Conservation (phyloP, 2,329 filamentous ascomycete species). For the Curvularia hawaiiensis region DNA sequence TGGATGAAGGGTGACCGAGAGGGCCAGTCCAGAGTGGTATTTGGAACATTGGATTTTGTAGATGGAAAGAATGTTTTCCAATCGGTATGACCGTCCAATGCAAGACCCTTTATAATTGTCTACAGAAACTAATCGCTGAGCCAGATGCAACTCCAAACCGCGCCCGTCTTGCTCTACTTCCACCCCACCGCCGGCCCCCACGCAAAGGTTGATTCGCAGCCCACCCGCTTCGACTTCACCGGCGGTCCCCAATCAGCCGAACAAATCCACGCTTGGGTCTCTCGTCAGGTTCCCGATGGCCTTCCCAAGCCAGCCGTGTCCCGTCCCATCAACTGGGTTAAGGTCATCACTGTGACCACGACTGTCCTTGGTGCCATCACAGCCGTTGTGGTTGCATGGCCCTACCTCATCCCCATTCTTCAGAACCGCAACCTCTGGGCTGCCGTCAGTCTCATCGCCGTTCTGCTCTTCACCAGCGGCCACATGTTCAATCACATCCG, state of each 20-base stretch:
- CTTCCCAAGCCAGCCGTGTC: constrained; percentile 74
- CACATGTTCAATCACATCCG: constrained; percentile 99
- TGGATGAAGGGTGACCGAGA: constrained; percentile 86
- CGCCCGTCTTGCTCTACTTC: constrained; percentile 87
- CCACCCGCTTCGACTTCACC: constrained; percentile 83
- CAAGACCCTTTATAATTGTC: neutral
- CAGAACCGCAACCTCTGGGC: constrained; percentile 96
- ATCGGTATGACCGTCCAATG: constrained; percentile 63
- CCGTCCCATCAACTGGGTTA: constrained; percentile 86
- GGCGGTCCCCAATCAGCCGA: constrained; percentile 76
- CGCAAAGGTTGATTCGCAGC: constrained; percentile 71
- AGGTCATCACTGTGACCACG: constrained; percentile 70
- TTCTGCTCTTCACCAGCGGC: constrained; percentile 91
- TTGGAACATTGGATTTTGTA: constrained; percentile 84
- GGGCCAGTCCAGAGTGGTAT: constrained; percentile 73
- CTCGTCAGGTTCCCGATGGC: constrained; percentile 72
- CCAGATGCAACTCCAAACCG: constrained; percentile 91
- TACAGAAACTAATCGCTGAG: neutral
- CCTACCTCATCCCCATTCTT: constrained; percentile 79
- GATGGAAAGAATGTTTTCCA: constrained; percentile 86
- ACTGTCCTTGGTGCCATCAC: constrained; percentile 73
- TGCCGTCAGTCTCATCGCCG: constrained; percentile 82
- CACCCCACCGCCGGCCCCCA: constrained; percentile 82
- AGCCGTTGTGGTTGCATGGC: constrained; percentile 71
- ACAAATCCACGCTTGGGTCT: constrained; percentile 77